Evolutionary conservation across 768 basidiomycete species (phyloP), one percentile per base, ranked within the genome.

Genomic region (Trametes cinnabarina): DNA sequence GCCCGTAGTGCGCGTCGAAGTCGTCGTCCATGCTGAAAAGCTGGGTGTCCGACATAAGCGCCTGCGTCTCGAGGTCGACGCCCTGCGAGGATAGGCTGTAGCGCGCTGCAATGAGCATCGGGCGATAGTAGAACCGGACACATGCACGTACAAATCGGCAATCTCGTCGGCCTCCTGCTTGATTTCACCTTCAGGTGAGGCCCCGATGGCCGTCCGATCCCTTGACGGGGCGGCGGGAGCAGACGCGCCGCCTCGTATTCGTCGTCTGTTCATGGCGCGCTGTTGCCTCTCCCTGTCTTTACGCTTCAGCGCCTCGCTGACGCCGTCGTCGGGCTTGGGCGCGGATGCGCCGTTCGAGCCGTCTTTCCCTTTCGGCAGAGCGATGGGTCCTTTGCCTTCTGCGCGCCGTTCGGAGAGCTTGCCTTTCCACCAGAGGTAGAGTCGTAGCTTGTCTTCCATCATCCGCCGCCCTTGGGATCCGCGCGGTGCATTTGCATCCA

Each of bases 351-450:
- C n/a, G 3, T 17, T 25, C 23, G 46, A 35, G 22, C 67, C 68
- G 15, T 53, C 66, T 30, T 57, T 63, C 22, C 60, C 62, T 22
- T 46, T 49, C 12, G 71, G 67, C 50, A 71, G 63, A 25, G 48
- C 64, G 51, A 70, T 69, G 20, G 60, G 64, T 1, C 64, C 62
- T 52, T 71, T 70, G 5, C 69, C 74, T 2, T 74, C 74, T 42
- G 72, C 61, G 62, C 76, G 77, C 40, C 71, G 71, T 35, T 74
- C 72, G 3, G 68, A 62, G 20, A 71, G 68, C 55, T 80, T 77
- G 12, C 81, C 77, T 72, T 94, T 94, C 93, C 93, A 94, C 77
- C 79, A 87, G 17, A 98, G 77, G 71, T 94, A 92, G 23, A 73
- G 70, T 9, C 81, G 74, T 2, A 97, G 76, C 60, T 88, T 89